Conservation (phyloP, 352 stramenopile species). For the Peronospora tabacina region DNA sequence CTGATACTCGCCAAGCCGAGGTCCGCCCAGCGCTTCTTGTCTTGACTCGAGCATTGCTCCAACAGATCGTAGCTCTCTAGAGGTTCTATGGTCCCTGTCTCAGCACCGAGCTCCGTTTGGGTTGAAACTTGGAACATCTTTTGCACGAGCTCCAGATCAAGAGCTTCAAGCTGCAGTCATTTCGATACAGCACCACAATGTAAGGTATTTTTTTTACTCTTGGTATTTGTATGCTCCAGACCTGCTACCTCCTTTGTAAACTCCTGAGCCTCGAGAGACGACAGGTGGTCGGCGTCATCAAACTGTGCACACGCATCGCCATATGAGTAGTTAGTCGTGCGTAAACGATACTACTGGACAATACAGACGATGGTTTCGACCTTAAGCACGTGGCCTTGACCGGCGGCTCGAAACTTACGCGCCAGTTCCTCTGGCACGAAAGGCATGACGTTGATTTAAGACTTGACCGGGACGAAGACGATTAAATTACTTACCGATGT, state of each 20-base stretch:
- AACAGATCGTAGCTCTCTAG: constrained; percentile 59
- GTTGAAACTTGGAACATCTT: constrained; percentile 60
- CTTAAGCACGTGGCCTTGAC: constrained; percentile 71
- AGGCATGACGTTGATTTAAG: no score
- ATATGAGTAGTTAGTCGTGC: not conserved
- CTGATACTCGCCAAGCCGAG: constrained; percentile 75
- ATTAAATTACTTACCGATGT: no score
- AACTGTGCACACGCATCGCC: constrained; percentile 34
- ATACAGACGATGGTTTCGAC: constrained; percentile 8
- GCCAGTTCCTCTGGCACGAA: constrained; percentile 26
- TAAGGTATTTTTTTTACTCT: no score
- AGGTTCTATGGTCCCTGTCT: constrained; percentile 40
- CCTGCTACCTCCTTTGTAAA: constrained; percentile 39
- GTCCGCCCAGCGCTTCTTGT: constrained; percentile 40
- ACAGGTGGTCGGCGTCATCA: constrained; percentile 49
- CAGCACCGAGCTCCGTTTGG: constrained; percentile 10
- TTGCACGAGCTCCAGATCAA: constrained; percentile 60
- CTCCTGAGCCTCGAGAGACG: constrained; percentile 29
- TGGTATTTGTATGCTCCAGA: constrained; percentile 1
- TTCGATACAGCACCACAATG: not conserved
- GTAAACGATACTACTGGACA: not conserved
- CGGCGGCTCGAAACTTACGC: constrained; percentile 29
- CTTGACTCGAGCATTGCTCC: constrained; percentile 32
- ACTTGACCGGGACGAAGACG: no score
- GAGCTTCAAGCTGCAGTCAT: constrained; percentile 40